phyloP scores from a whole-genome alignment of 495 filamentous ascomycete genomes.

The Amniculicola lignicola region DNA sequence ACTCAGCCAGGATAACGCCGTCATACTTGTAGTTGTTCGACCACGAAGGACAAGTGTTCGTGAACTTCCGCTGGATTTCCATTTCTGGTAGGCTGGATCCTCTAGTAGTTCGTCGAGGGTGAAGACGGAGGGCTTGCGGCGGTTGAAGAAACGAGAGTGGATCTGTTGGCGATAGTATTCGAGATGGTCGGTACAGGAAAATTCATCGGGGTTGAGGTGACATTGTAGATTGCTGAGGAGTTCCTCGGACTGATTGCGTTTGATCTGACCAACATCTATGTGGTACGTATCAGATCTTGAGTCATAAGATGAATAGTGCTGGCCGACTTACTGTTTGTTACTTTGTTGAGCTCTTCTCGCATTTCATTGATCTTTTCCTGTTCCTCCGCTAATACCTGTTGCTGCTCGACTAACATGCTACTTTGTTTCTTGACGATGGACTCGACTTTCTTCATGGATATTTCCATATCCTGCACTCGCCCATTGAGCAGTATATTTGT shows the following conservation, averaged over 20 bases:
- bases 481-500: background rate
- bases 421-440: no score
- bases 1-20: background rate
- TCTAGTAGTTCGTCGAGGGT: background rate
- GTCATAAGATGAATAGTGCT: no score
- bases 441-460: background rate
- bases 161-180: background rate
- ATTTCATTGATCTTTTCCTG: background rate
- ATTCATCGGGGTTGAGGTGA: background rate
- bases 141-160: background rate
- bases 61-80: background rate
- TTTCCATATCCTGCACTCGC: background rate
- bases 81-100: background rate
- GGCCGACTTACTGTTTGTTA: background rate
- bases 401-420: background rate
- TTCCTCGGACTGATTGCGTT: background rate
- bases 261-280: background rate
- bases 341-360: background rate
- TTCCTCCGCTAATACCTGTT: background rate
- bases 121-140: background rate
- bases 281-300: no score
- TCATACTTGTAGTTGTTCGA: background rate
- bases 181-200: background rate
- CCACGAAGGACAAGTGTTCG: background rate
- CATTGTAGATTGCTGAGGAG: background rate